Percentiles rank a stretch among this genome's conserved stretches.
These are phyloP conservation scores for Candida hispaniensis DNA, from an alignment of 805 yeast genomes.

Conservation along the genomic window DNA sequence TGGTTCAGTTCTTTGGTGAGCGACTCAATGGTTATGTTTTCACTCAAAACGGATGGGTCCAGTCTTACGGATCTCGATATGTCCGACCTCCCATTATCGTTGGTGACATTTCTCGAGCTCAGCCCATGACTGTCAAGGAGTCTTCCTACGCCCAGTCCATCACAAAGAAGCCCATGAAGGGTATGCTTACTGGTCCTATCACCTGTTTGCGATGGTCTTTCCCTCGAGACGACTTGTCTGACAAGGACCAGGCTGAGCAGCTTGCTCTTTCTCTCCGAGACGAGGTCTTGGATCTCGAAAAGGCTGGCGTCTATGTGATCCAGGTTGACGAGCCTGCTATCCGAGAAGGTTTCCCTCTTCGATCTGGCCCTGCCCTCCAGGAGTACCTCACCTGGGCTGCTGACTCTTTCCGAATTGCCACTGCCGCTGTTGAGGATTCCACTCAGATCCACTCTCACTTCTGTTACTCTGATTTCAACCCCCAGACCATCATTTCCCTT, in stretches of 20 bases:
- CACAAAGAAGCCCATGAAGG: conserved; percentile 94
- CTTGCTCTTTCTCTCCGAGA: conserved; percentile 96
- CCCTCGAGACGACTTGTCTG: conserved; percentile 98
- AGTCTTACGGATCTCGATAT: conserved; percentile 99
- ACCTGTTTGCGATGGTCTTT: conserved; percentile 99
- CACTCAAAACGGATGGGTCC: conserved; percentile 99
- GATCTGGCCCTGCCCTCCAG: conserved; percentile 94
- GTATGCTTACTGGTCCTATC: conserved; percentile 99
- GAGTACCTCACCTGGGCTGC: conserved; percentile 99
- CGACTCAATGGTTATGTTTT: conserved; percentile 96
- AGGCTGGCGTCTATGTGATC: conserved; percentile 94
- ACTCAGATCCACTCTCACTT: conserved; percentile 99
- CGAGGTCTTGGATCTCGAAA: conserved; percentile 96
- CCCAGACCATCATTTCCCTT: conserved; percentile 97
- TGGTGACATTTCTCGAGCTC: conserved; percentile 98
- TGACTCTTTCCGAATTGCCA: conserved; percentile 98
- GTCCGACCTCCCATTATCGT: conserved; percentile 99
- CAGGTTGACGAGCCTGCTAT: conserved; percentile 99
- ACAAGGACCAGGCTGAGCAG: conserved; percentile 90
- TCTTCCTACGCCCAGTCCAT: conserved; percentile 97
- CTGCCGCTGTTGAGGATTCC: conserved; percentile 89
- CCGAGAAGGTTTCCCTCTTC: conserved; percentile 99
- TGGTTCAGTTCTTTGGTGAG: conserved; percentile 99
- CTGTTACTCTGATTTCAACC: conserved; percentile 99
- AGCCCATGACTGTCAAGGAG: conserved; percentile 97